Evolutionary conservation across 2,329 filamentous ascomycete genomes (phyloP), one percentile per base, ranked within the genome.

Genomic region (Fusarium graminum): DNA sequence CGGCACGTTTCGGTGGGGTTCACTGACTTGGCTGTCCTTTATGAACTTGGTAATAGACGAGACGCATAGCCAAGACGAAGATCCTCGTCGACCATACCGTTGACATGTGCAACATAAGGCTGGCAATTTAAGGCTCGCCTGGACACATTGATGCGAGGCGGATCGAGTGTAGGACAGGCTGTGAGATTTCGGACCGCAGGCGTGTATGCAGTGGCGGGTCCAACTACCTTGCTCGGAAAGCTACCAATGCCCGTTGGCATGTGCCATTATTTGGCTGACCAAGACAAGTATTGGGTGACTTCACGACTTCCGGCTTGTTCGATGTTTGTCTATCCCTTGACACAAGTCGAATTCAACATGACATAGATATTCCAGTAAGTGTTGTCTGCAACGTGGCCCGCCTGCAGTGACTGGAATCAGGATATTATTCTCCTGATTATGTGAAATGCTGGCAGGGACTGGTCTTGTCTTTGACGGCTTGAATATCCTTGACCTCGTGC

Each of bases 221-320:
- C 39, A 44, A 47, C 44, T 52, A 53, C 43, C 53, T 49, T 36
- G 49, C 53, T 59, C 26, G 47, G 47, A 52, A 63, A 51, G 34
- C 52, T 58, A 26, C 54, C 32, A 40, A 29, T 59, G 39, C 16
- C 43, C 52, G 44, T 63, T 50, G 54, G 42, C 64, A 68, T 67
- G 64, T 67, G 64, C 46, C 40, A 44, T 60, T 28, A 34, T 61
- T 49, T 52, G 29, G 46, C 64, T 67, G 59, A 51, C 54, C 64
- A 65, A 65, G 49, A 28, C 50, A 25, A 34, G 22, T 38, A n/a
- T 47, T 29, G 44, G 40, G 42, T 17, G 25, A 25, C 16, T 43
- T 36, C 59, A 28, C n/a, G 38, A 42, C 39, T 19, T 17, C 16
- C 46, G 47, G 38, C 30, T 38, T 55, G 19, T 51, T 50, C 36